Evolutionary conservation across 108 stramenopile species (phyloP).

Genomic region (Licmophora abbreviata): DNA sequence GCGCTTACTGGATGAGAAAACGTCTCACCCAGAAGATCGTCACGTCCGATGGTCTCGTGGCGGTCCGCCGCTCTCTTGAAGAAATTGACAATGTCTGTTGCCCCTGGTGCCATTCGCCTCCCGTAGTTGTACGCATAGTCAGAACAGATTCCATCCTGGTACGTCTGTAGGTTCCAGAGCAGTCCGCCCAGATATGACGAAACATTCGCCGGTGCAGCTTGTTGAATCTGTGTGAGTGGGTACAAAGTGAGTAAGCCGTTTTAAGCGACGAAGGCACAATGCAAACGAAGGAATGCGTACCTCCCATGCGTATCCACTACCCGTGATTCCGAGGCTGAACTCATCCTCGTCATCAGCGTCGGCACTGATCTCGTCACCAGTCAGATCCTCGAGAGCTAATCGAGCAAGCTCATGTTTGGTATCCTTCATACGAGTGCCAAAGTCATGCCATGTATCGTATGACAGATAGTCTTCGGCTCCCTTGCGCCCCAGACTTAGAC

Average conservation of each 20-base stretch:
- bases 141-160: slow-evolving; percentile 62
- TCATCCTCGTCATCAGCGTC: slow-evolving; percentile 11
- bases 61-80: slow-evolving; percentile 21
- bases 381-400: slow-evolving; percentile 37
- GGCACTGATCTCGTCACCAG: slow-evolving; percentile 20
- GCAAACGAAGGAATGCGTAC: not conserved
- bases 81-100: slow-evolving; percentile 28
- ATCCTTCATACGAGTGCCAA: slow-evolving; percentile 8
- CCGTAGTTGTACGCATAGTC: slow-evolving; percentile 79
- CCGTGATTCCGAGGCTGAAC: not conserved
- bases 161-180: slow-evolving; percentile 82
- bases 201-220: slow-evolving; percentile 32
- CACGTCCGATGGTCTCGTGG: slow-evolving; percentile 14
- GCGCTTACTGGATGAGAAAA: slow-evolving; percentile 42
- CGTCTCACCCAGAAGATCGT: slow-evolving; percentile 10
- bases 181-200: slow-evolving; percentile 67
- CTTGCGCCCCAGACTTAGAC: slow-evolving; percentile 21
- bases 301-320: slow-evolving; percentile 7
- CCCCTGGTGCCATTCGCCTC: slow-evolving; percentile 39
- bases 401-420: slow-evolving; percentile 44
- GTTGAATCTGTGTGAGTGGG: slow-evolving; percentile 4
- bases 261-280: no score
- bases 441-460: slow-evolving; percentile 10
- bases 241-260: not conserved
- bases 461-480: slow-evolving; percentile 13